Conservation (phyloP, 2,329 filamentous ascomycete species). For the Colletotrichum cordylinicola region DNA sequence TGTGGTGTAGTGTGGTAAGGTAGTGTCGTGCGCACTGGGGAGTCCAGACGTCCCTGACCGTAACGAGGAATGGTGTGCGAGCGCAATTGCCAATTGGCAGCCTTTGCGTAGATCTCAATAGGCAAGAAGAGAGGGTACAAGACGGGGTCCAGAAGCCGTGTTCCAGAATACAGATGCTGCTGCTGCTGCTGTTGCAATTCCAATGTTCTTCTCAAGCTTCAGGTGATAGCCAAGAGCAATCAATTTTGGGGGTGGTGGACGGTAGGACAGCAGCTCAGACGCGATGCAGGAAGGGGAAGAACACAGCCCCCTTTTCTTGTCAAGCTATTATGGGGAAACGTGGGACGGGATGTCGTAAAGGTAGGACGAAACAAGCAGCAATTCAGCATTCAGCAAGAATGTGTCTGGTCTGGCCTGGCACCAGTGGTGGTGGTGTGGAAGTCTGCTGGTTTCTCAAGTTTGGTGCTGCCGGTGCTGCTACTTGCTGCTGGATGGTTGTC, state of each 20-base stretch:
- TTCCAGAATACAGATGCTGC: not conserved
- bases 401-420: not conserved
- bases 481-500: not conserved
- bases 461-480: not conserved
- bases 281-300: constrained; percentile 5
- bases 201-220: not conserved
- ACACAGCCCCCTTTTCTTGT: constrained; percentile 23
- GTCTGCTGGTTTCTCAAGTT: not conserved
- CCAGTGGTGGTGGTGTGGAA: not conserved
- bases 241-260: not conserved
- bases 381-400: not conserved
- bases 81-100: constrained; percentile 10
- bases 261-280: not conserved
- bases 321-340: constrained; percentile 15
- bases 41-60: not conserved
- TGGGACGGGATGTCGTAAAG: constrained; percentile 5
- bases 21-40: not conserved
- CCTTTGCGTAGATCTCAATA: constrained; percentile 4
- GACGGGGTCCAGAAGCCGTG: not conserved
- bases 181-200: not conserved
- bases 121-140: not conserved
- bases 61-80: constrained; percentile 12
- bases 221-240: constrained; percentile 1
- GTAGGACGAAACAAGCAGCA: constrained; percentile 8
- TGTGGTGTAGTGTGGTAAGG: not conserved